These are phyloP conservation scores for Kondoa malvinella DNA, from an alignment of 768 basidiomycete species.

Conservation along the genomic window DNA sequence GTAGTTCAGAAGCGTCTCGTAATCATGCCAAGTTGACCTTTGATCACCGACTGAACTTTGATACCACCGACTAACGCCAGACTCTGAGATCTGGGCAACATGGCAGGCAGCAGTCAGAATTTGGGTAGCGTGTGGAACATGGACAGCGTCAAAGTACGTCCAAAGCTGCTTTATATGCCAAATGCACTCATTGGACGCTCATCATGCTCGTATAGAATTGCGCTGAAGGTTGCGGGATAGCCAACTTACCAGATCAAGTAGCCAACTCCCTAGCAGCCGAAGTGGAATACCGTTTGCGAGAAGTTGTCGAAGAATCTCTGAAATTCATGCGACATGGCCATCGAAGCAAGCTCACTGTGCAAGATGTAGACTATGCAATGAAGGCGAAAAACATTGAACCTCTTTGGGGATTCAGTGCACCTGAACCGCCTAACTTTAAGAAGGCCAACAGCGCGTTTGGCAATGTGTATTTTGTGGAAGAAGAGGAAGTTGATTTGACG, in stretches of 20 bases:
- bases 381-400: conserved; percentile 93
- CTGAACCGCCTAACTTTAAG: conserved; percentile 38
- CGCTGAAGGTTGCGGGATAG: conserved; percentile 68
- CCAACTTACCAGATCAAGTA: conserved; percentile 56
- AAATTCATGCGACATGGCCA: conserved; percentile 92
- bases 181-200: not conserved
- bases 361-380: conserved; percentile 83
- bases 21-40: too few relatives aligned
- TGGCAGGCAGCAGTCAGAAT: too few relatives aligned
- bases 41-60: too few relatives aligned
- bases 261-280: conserved; percentile 78
- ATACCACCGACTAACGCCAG: too few relatives aligned
- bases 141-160: not conserved
- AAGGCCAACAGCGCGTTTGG: conserved; percentile 44
- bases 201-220: conserved; percentile 46
- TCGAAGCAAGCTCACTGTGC: conserved; percentile 69
- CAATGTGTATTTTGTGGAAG: conserved; percentile 79
- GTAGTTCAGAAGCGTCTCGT: too few relatives aligned
- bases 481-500: conserved; percentile 95
- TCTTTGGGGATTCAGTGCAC: conserved; percentile 66
- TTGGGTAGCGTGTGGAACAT: not conserved
- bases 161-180: not conserved
- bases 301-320: conserved; percentile 90
- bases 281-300: conserved; percentile 89
- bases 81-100: not conserved